Base-by-base conservation (phyloP, 2,329 filamentous ascomycete genomes). In the Bipolaris zeicola region DNA sequence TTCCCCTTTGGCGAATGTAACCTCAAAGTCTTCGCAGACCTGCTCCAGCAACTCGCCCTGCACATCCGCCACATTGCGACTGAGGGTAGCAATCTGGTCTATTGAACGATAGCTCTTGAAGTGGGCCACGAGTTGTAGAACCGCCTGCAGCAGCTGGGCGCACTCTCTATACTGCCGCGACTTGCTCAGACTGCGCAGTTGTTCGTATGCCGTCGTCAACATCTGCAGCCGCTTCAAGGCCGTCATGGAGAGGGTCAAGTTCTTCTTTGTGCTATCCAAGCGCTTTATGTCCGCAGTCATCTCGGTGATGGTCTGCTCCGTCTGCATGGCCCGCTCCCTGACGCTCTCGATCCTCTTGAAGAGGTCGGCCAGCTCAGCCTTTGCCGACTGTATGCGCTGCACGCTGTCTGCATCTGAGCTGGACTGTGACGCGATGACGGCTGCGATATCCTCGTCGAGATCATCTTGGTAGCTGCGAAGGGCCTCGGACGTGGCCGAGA, bases 271-370 rank as follows among this genome's bases (percentile, higher is more conserved):
- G 76, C 90, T 91, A 78, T 99, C 95, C 63, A 99, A 84, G 65
- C 94, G 88, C 81, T 99, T 99, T 76, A 99, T 99, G 72, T 99
- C 95, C 56, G 95, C 92, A 59, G 95, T 99, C 95, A 99, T 99
- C 65, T 92, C 92, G 44, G 94, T 97, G 73, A 99, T 99, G 64
- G 93, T 90, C 75, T 92, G 89, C 78, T 99, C 95, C 18, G 95
- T 98, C 81, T 93, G 88, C 67, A 96, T 86, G 36, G 95, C 95
- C 50, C 94, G 87, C 68, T 89, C 89, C 52, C 93, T 90, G 52
- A 99, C 94, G 63, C 88, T 90, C 76, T 98, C 94, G 75, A 99
- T 97, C 79, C 96, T 96, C 69, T 88, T 87, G 82, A 99, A 97
- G 37, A 99, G 87, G 66, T 90, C 88, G 16, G 90, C 89, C 61